Evolutionary conservation across 257 asterid genomes (phyloP).

Genomic region (Fraxinus cuspidata): DNA sequence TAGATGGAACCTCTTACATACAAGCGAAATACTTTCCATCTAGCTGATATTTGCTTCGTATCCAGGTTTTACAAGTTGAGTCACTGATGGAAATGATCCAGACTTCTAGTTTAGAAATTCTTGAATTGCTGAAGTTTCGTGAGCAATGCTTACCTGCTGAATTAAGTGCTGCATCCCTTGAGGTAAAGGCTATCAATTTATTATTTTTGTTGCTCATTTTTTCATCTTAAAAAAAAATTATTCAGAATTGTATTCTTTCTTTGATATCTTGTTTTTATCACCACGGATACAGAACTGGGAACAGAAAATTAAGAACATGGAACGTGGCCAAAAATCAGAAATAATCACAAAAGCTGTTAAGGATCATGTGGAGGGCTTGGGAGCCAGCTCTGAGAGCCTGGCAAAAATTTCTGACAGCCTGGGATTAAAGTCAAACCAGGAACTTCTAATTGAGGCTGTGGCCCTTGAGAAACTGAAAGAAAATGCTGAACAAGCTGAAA

Average conservation of each 20-base stretch:
- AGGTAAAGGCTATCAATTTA: conserved; percentile 50
- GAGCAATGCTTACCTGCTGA: conserved; percentile 51
- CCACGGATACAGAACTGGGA: conserved; percentile 42
- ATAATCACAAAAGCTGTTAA: conserved; percentile 54
- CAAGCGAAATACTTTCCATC: neutral
- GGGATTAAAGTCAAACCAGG: conserved; percentile 73
- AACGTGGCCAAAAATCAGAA: conserved; percentile 49
- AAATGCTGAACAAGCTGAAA: conserved; percentile 79
- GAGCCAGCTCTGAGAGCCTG: conserved; percentile 63
- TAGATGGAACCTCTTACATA: neutral
- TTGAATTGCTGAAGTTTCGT: conserved; percentile 63
- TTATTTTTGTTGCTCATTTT: conserved; percentile 2
- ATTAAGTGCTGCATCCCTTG: conserved; percentile 58
- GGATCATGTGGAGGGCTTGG: conserved; percentile 67
- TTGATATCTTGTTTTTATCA: neutral
- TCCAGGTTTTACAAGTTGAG: conserved; percentile 76
- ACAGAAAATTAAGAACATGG: conserved; percentile 63
- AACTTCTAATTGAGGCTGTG: conserved; percentile 79
- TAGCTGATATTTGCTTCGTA: conserved; percentile 34
- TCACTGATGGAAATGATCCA: conserved; percentile 48
- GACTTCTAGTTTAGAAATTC: conserved; percentile 56
- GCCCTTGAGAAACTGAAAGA: conserved; percentile 88
- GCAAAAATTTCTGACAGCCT: conserved; percentile 59
- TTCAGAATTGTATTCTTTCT: neutral
- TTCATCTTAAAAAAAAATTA: conserved; percentile 2